Evolutionary conservation across 2,329 filamentous ascomycete genomes (phyloP), one percentile per base, ranked within the genome.

Genomic region (Thyridium curvatum): DNA sequence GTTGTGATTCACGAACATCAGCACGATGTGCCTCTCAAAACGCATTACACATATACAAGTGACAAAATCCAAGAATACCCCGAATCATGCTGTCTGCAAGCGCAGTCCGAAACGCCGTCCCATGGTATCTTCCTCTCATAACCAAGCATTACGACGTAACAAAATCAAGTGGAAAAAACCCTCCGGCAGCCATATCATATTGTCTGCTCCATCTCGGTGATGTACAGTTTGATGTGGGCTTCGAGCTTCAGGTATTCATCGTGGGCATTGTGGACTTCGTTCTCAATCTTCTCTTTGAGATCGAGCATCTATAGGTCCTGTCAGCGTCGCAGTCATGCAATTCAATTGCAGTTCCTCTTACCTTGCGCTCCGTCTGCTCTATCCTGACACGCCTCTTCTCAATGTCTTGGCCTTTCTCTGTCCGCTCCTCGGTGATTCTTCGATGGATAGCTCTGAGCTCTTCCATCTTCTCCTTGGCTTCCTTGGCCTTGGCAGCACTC

Each of bases 351-450:
- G 18, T 38, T 30, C 6, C n/a, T 31, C 69, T 52, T 69, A 89
- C 89, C 86, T 97, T 97, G 69, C 97, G 97, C 74, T 97, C 91
- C 8, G 88, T 95, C 68, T 96, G 89, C 65, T 98, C 93, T 47
- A 98, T 97, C 44, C 90, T 74, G n/a, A 96, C 87, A 50, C 86
- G 79, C 52, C 90, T 74, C 56, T 85, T 81, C 69, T 98, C 93
- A 67, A 97, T 94, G 55, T 97, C 91, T 41, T 87, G 83, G 28
- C 84, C 83, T 65, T 94, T 94, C 39, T 93, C 87, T 2, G 77
- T 77, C 46, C 90, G 75, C 69, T 98, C 91, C 55, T 91, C 85
- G 1, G 84, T 85, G 44, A 97, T 68, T 56, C 81, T 80, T 54
- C 79, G 79, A 61, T 98, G 91, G 34, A 89, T 76, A 4, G 74